phyloP scores from a whole-genome alignment of 768 basidiomycete species.

The Pulveroboletus ravenelii region DNA sequence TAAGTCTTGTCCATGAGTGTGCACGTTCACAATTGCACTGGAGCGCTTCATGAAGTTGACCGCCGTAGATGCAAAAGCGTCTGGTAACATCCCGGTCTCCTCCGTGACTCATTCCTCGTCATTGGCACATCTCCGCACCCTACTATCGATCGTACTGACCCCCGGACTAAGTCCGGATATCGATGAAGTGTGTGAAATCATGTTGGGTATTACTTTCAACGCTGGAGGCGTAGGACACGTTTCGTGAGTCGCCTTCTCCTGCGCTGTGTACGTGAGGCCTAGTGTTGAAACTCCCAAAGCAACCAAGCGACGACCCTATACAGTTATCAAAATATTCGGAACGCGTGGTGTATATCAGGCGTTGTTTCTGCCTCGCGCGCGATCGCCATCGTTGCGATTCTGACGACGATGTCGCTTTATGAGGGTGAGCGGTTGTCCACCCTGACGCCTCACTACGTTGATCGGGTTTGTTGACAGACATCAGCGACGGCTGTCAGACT shows the following conservation, averaged over 20 bases:
- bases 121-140: conserved; percentile 49
- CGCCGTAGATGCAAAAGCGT: conserved; percentile 45
- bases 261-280: neutral
- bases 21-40: conserved; percentile 46
- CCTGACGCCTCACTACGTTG: neutral
- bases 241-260: conserved; percentile 36
- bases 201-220: conserved; percentile 46
- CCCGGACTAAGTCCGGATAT: conserved; percentile 66
- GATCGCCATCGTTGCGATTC: conserved; percentile 58
- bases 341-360: conserved; percentile 71
- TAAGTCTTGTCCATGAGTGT: conserved; percentile 32
- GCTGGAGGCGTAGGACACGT: conserved; percentile 41
- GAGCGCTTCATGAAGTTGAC: conserved; percentile 50
- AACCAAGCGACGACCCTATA: conserved; percentile 41
- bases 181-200: conserved; percentile 60
- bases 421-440: conserved; percentile 44
- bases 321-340: conserved; percentile 31
- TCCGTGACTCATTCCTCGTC: conserved; percentile 34
- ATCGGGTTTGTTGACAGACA: conserved; percentile 39
- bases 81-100: conserved; percentile 44
- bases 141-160: conserved; percentile 64
- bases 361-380: conserved; percentile 66
- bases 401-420: conserved; percentile 69
- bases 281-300: conserved; percentile 5
- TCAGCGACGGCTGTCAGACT: conserved; percentile 62